Evolutionary conservation across 306 rosid genomes (phyloP).

Genomic region (Trichosanthes truncata): DNA sequence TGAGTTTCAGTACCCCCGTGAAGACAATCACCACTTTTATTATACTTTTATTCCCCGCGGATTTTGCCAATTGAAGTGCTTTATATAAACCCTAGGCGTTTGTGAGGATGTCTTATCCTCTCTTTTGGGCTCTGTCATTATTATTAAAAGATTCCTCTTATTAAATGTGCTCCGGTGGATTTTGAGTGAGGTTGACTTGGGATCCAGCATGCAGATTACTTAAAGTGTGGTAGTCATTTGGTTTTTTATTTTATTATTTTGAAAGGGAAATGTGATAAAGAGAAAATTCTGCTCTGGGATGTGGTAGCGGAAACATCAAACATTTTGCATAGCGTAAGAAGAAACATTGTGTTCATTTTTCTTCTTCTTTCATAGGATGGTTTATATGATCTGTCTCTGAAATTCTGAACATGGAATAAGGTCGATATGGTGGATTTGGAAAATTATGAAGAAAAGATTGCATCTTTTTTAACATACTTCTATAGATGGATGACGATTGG

Average conservation of each 20-base stretch:
- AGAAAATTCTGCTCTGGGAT: neutral
- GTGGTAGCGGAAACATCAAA: neutral
- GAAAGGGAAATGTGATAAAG: neutral
- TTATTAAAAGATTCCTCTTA: neutral
- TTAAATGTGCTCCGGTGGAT: neutral
- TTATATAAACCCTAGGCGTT: neutral
- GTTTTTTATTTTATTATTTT: neutral
- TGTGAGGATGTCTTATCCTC: slow-evolving; percentile 2
- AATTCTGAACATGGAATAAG: neutral
- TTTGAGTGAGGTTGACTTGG: neutral
- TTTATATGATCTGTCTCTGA: neutral
- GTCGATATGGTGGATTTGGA: neutral
- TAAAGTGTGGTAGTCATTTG: neutral
- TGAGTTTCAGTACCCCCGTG: neutral
- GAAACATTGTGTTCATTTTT: neutral
- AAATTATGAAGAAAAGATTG: neutral
- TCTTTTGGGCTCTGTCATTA: neutral
- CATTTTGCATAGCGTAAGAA: neutral
- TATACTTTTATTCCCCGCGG: neutral
- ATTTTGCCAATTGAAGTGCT: neutral
- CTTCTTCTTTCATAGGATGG: neutral
- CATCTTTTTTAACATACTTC: neutral
- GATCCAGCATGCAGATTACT: neutral
- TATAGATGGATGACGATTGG: neutral
- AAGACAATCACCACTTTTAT: neutral